These are phyloP conservation scores for Mortierella sp. DNA, from an alignment of 371 early-diverging fungal genomes.

Conservation along the genomic window DNA sequence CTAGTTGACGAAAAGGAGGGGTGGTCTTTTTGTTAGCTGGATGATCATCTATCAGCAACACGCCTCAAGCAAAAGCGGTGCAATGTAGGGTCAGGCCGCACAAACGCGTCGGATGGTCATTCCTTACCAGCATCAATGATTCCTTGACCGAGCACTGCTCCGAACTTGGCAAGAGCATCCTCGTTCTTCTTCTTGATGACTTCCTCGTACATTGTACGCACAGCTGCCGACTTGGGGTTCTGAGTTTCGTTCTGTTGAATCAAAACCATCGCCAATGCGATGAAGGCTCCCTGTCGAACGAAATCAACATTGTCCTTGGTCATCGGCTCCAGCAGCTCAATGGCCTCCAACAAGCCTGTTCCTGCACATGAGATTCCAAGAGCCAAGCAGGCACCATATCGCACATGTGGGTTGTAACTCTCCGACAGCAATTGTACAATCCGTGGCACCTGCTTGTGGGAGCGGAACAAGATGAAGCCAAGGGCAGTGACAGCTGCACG, in stretches of 20 bases:
- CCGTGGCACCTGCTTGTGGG: slow-evolving; percentile 93
- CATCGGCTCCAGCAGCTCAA: slow-evolving; percentile 98
- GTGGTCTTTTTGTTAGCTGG: no score
- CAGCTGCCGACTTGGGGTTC: slow-evolving; percentile 76
- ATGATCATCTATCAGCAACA: background rate
- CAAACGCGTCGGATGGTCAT: no score
- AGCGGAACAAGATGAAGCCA: slow-evolving; percentile 94
- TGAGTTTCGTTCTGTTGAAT: slow-evolving; percentile 94
- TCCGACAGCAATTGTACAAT: slow-evolving; percentile 97
- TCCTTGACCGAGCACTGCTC: slow-evolving; percentile 97
- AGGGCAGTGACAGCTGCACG: slow-evolving; percentile 97
- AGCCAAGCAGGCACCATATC: slow-evolving; percentile 97
- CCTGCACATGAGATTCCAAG: slow-evolving; percentile 99
- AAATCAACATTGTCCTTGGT: slow-evolving; percentile 97
- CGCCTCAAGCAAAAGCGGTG: background rate
- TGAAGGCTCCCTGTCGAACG: slow-evolving; percentile 98
- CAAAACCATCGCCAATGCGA: slow-evolving; percentile 97
- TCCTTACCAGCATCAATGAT: slow-evolving; percentile 92
- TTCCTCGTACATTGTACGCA: slow-evolving; percentile 87
- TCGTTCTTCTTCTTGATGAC: slow-evolving; percentile 94
- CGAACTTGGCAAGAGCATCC: slow-evolving; percentile 95
- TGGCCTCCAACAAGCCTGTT: slow-evolving; percentile 92
- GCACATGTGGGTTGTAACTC: slow-evolving; percentile 98
- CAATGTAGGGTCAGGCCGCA: no score
- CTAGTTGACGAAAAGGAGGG: no score